Percentiles rank a stretch among this genome's conserved stretches.
Evolutionary conservation across 2,329 filamentous ascomycete species (phyloP).

Genomic region (Diaporthe ampelina): DNA sequence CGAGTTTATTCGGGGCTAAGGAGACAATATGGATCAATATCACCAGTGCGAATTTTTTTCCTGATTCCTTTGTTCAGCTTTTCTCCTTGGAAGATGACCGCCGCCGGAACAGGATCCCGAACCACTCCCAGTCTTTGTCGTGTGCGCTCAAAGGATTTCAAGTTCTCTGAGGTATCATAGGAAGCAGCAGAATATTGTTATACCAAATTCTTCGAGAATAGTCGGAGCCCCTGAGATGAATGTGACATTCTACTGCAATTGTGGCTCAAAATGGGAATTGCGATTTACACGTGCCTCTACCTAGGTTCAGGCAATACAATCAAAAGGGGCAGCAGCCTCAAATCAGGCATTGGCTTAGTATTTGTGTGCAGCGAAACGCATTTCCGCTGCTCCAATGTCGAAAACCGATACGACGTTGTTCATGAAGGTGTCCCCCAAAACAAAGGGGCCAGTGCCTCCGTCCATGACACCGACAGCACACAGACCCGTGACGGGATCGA

Average conservation of each 20-base stretch:
- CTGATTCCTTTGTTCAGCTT: background rate
- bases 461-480: conserved; percentile 31
- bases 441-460: conserved; percentile 28
- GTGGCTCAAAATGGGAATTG: no score
- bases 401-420: conserved; percentile 39
- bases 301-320: no score
- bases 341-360: background rate
- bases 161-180: no score
- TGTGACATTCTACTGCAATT: no score
- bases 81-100: background rate
- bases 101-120: background rate
- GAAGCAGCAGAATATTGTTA: no score
- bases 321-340: no score
- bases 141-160: background rate
- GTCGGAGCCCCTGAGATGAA: no score
- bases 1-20: background rate
- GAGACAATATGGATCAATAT: background rate
- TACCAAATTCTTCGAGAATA: no score
- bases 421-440: conserved; percentile 38
- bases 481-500: background rate
- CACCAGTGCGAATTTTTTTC: background rate
- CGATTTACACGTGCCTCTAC: no score
- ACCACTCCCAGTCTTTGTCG: background rate
- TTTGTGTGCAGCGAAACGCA: conserved; percentile 23
- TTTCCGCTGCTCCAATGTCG: conserved; percentile 37